Evolutionary conservation across 2,329 filamentous ascomycete species (phyloP), one percentile per base, ranked within the genome.

Genomic region (Aspergillus bombycis): DNA sequence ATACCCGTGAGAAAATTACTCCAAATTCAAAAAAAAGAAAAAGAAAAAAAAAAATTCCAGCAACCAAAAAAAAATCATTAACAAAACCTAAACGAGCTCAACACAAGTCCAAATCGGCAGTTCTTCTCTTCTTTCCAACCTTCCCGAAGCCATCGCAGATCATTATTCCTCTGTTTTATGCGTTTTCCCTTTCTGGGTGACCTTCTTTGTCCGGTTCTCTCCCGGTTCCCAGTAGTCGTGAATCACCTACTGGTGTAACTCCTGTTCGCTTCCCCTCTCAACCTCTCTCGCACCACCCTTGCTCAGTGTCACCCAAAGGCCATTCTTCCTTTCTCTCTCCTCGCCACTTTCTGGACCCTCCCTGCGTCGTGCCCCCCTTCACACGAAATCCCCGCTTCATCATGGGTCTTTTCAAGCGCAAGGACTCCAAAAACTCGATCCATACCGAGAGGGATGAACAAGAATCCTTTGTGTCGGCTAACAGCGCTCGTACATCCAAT

Each of bases 381-480:
- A 36, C 52, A n/a, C 23, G 38, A 53, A 45, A 48, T 46, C 32
- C 38, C 52, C 34, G 46, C 19, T n/a, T 64, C 68, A 64, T 62
- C 68, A 81, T 81, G 80, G 79, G 79, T 65, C 71, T 82, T 61
- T 82, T 82, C 71, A 81, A 78, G 72, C 79, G 79, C 70, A 82
- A 79, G 66, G 79, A 82, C 66, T 77, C 78, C n/a, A 79, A 77
- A 61, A 72, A 72, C 60, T 77, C 76, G 21, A 73, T 72, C 43
- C 74, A 75, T 34, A 74, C 72, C 61, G 78, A 81, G 48, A 72
- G 69, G 60, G 78, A 80, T 48, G 79, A 79, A 53, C 73, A 76
- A 11, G 79, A 80, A 14, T 78, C 79, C 11, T 73, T 75, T 36
- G 70, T 72, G 19, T 74, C 77, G 2, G 68, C 81, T 65, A 85